Conservation (phyloP, 2,329 filamentous ascomycete genomes). For the Pezizomycotina sp. region DNA sequence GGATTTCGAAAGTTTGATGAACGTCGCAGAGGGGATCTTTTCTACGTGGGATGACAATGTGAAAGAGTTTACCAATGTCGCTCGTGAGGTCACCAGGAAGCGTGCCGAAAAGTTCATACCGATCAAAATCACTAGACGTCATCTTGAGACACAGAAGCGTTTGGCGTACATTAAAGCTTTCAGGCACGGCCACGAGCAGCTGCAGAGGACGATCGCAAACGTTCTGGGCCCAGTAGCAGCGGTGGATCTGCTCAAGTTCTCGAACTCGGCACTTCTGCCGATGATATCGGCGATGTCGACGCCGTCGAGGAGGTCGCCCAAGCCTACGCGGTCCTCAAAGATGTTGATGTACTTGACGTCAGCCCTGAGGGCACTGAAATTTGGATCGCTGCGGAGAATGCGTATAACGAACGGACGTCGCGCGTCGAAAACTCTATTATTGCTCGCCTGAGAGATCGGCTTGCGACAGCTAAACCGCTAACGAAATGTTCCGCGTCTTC, state of each 20-base stretch:
- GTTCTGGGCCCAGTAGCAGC: constrained; percentile 61
- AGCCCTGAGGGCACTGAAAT: constrained; percentile 73
- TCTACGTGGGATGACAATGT: constrained; percentile 85
- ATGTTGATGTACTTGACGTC: constrained; percentile 88
- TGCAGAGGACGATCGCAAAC: constrained; percentile 89
- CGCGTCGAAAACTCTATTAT: constrained; percentile 99
- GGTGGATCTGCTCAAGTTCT: constrained; percentile 32
- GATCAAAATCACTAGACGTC: constrained; percentile 83
- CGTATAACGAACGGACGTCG: constrained; percentile 93
- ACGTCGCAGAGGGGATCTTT: constrained; percentile 70
- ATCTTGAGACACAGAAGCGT: constrained; percentile 74
- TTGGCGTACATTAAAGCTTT: constrained; percentile 91
- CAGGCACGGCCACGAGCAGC: constrained; percentile 89
- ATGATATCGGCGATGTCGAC: constrained; percentile 93
- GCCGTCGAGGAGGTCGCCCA: constrained; percentile 91
- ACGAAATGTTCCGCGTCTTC: constrained; percentile 99
- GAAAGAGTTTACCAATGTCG: constrained; percentile 96
- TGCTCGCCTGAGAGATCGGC: constrained; percentile 71
- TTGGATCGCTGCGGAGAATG: constrained; percentile 87
- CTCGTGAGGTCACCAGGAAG: constrained; percentile 80
- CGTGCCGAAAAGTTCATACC: constrained; percentile 97
- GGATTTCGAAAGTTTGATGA: constrained; percentile 77
- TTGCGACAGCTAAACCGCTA: constrained; percentile 93
- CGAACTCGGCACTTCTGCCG: constrained; percentile 51
- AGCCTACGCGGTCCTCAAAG: constrained; percentile 83